phyloP scores from a whole-genome alignment of 345 rosid genomes.

The Pelargonium nanum region DNA sequence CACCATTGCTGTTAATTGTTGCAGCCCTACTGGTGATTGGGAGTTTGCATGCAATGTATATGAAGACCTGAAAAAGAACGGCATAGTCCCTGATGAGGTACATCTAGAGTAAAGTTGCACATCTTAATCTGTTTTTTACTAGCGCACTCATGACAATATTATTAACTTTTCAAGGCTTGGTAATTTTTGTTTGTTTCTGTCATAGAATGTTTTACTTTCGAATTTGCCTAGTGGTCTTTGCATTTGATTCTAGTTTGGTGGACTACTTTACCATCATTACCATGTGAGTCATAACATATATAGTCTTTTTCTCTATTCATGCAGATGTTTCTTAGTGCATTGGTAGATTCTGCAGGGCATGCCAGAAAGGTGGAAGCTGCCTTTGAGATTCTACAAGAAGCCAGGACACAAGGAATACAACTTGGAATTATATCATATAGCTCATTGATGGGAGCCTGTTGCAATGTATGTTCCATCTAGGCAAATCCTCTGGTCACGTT shows the following conservation, averaged over 20 bases:
- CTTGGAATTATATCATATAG: constrained; percentile 75
- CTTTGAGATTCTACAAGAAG: constrained; percentile 56
- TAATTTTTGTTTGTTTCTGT: too few species aligned
- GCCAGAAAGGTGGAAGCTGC: constrained; percentile 71
- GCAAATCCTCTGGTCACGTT: too few species aligned
- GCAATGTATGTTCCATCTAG: constrained; percentile 57
- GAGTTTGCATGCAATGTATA: constrained; percentile 60
- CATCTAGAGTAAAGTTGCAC: neutral
- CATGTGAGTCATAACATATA: neutral
- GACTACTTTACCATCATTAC: neutral
- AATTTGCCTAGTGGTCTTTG: neutral
- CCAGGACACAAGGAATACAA: constrained; percentile 45
- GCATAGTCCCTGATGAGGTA: constrained; percentile 82
- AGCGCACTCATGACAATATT: neutral
- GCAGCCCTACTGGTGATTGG: constrained; percentile 87
- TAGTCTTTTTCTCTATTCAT: constrained; percentile 2
- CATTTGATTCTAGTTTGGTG: constrained; percentile 1
- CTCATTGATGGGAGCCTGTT: constrained; percentile 98
- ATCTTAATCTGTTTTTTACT: neutral
- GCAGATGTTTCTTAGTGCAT: constrained; percentile 84
- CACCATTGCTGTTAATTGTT: constrained; percentile 70
- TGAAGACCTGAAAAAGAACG: constrained; percentile 64
- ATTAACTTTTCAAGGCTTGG: too few species aligned
- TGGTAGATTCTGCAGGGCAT: constrained; percentile 83
- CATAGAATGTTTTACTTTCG: too few species aligned